These are phyloP conservation scores for Ophiosphaerella narmari DNA, from an alignment of 2,329 filamentous ascomycete species.

Conservation along the genomic window DNA sequence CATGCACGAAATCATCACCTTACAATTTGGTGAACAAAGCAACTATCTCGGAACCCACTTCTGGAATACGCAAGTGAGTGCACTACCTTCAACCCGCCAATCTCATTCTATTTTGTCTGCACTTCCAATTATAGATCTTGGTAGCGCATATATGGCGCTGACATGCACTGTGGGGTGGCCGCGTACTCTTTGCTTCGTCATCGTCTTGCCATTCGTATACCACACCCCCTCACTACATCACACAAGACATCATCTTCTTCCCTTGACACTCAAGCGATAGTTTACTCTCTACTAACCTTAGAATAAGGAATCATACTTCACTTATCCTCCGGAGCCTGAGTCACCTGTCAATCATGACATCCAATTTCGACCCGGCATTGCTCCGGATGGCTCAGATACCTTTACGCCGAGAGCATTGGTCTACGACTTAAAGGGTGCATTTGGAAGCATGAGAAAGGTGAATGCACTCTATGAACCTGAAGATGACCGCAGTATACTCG, in stretches of 20 bases:
- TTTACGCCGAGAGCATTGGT: constrained; percentile 90
- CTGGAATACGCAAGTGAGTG: constrained; percentile 84
- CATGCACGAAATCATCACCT: constrained; percentile 94
- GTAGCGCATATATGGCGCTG: constrained; percentile 12
- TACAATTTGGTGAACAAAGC: constrained; percentile 90
- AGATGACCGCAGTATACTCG: constrained; percentile 40
- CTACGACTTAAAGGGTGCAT: constrained; percentile 93
- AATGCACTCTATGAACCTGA: constrained; percentile 81
- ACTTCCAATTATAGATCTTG: background rate
- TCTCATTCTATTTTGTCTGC: background rate
- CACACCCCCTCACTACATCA: constrained; percentile 1
- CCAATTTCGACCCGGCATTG: constrained; percentile 84
- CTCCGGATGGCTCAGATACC: constrained; percentile 83
- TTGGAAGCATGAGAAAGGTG: constrained; percentile 83
- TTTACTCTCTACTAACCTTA: background rate
- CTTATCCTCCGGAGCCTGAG: constrained; percentile 71
- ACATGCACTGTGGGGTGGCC: constrained; percentile 14
- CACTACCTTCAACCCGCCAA: constrained; percentile 1
- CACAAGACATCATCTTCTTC: background rate
- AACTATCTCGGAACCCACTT: constrained; percentile 96
- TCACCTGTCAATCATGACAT: constrained; percentile 78
- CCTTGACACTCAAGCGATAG: background rate
- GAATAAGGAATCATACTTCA: constrained; percentile 91
- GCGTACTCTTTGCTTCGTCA: constrained; percentile 23
- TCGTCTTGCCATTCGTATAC: constrained; percentile 7